Percentiles rank a stretch among this genome's conserved stretches.
Conservation (phyloP, 1,284 basidiomycete genomes). For the Sanghuangporus weigelae region DNA sequence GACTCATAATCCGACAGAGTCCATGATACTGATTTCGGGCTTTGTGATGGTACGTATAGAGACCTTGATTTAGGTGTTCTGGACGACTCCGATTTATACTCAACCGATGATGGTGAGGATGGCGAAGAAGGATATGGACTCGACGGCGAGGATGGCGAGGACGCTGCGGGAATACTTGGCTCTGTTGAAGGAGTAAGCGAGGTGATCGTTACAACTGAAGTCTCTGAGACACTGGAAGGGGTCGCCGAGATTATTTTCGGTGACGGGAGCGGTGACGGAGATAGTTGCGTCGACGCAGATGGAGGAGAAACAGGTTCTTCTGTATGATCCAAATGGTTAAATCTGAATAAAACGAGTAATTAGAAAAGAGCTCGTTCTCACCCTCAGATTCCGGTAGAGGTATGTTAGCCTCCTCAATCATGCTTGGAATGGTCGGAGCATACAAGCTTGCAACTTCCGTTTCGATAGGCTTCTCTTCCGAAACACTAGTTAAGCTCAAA, state of each 20-base stretch:
- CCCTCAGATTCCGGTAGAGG: conserved; percentile 9
- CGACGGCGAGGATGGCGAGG: conserved; percentile 18
- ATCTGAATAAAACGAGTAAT: background rate
- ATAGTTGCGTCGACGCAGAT: conserved; percentile 1
- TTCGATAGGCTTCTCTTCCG: conserved; percentile 3
- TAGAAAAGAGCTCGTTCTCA: background rate
- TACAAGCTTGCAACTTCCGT: conserved; percentile 14
- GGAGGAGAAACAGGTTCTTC: conserved; percentile 3
- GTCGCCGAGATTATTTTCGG: conserved; percentile 1
- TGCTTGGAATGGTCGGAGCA: conserved; percentile 17
- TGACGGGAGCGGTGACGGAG: background rate
- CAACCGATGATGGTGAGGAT: conserved; percentile 15
- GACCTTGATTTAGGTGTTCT: conserved; percentile 13
- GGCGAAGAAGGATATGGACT: conserved; percentile 16
- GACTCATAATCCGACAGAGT: conserved; percentile 66
- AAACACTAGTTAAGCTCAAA: conserved; percentile 4
- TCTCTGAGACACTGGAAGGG: conserved; percentile 10
- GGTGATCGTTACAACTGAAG: background rate
- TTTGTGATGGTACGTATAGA: conserved; percentile 16
- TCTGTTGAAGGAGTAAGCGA: conserved; percentile 12
- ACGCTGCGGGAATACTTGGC: conserved; percentile 10
- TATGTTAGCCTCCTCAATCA: conserved; percentile 7
- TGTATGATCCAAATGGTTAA: background rate
- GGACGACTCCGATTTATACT: conserved; percentile 6
- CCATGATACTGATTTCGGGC: conserved; percentile 19